Percentiles rank a stretch among this genome's conserved stretches.
Evolutionary conservation across 768 basidiomycete genomes (phyloP).

Genomic region (Leucocoprinus sp.): DNA sequence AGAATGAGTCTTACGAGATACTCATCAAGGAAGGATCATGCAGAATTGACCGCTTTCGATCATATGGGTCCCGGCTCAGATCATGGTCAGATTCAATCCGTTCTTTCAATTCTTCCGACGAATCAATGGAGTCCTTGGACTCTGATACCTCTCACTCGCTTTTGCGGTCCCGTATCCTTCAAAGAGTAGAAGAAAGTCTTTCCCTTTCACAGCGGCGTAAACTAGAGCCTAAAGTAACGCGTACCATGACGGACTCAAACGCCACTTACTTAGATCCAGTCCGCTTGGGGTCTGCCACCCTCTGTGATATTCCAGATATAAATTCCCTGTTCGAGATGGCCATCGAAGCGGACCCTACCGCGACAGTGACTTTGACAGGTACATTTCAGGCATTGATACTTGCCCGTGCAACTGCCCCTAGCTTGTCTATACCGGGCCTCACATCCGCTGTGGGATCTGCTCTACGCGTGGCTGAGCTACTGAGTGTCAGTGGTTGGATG

Average conservation of each 20-base stretch:
- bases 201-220: background rate
- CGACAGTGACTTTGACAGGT: background rate
- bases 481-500: background rate
- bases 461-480: background rate
- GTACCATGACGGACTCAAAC: too few relatives aligned
- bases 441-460: background rate
- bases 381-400: background rate
- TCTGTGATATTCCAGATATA: background rate
- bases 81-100: background rate
- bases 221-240: too few relatives aligned
- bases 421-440: slow-evolving; percentile 1
- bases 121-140: background rate
- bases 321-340: background rate
- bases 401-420: background rate
- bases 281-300: too few relatives aligned
- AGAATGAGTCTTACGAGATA: background rate
- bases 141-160: background rate
- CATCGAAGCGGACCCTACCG: background rate
- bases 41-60: background rate
- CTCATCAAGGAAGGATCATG: background rate
- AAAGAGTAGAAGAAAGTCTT: background rate
- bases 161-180: background rate
- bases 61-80: background rate
- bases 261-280: background rate
- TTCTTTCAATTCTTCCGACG: background rate